Evolutionary conservation across 2,329 filamentous ascomycete genomes (phyloP), one percentile per base, ranked within the genome.

Genomic region (Aspergillus eucalypticola): DNA sequence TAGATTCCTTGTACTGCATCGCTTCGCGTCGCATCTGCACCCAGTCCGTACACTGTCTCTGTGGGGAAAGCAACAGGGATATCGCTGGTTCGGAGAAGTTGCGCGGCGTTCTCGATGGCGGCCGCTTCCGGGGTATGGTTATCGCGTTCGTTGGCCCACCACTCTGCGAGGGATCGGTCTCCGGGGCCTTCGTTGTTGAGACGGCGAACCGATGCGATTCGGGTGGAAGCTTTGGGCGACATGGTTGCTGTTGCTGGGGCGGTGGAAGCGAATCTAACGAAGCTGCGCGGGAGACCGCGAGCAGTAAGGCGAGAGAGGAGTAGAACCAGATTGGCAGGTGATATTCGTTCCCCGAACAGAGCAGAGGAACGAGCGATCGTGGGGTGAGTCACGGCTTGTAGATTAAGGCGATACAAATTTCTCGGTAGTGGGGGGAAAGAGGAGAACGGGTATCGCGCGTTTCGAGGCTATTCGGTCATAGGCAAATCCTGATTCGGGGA

Each of bases 1-100:
- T 95, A 99, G 66, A 99, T 99, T n/a, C 92, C 93, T 71, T 84
- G 87, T 6, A 98, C 94, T 2, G 94, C 90, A 23, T 80, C 82
- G 69, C 88, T 92, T 68, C 92, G 86, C 25, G 93, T 98, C 10
- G 95, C 95, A 78, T 98, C 95, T 13, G 95, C 95, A n/a, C 92
- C 95, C 7, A 99, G 84, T 0, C 95, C 95, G 74, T 99, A 99
- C 0, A 99, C 95, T 0, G 95, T 99, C 78, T 99, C 95, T 0
- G 95, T 99, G 0, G 95, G 95, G 73, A 99, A 99, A 1, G 91
- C 95, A 51, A 99, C 92, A 4, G 95, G 95, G 3, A 84, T 84
- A 71, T 91, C 84, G 54, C 84, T 87, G 17, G 82, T 81, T 54
- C 81, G 84, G 38, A 96, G 80, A 64, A 88, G 83, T 11, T 82